Evolutionary conservation across 1,139 yeast species (phyloP), one percentile per base, ranked within the genome.

Genomic region (Fermentozyma sake): DNA sequence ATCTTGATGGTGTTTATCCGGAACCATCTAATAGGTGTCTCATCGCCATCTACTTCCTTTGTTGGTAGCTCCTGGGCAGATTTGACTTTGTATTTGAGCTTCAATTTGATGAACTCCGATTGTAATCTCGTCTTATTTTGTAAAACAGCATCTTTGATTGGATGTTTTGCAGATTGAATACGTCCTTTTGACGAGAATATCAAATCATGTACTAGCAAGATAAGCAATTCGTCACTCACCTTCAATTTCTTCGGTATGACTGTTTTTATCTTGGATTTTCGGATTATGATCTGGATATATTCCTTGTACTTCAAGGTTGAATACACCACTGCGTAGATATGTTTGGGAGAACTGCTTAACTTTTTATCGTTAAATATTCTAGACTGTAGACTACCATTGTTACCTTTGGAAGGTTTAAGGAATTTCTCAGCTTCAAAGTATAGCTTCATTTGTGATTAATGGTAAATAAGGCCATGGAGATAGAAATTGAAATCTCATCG

Each of bases 21-120:
- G 39, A 89, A 72, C 97, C 97, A 89, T 36, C 97, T 61, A 1
- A 89, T 78, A 0, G 96, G 96, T 0, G 95, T 76, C 35, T 74
- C 78, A 48, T 80, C 89, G 5, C 60, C 63, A 7, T 49, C 56
- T 3, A 41, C 47, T 4, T 46, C 54, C 14, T 48, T 41, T 10
- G 61, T 45, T 0, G 70, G 69, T 20, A 67, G 46, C 14, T 62
- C 66, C 1, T 46, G 48, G 3, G 51, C 57, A 7, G 44, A 25
- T 29, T 62, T 61, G 7, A 76, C 79, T 36, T 75, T 75, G 44
- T 79, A 70, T 41, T 78, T 79, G 42, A 89, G 55, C 46, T 86
- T 85, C 46, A 86, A 61, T 49, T 83, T 85, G 26, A 76, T 81
- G 37, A 83, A 65, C 49, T 91, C 97, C 1, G 94, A 91, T 38